Conservation (phyloP, 148 eudicot genomes). For the Rhododendron ferrugineum region DNA sequence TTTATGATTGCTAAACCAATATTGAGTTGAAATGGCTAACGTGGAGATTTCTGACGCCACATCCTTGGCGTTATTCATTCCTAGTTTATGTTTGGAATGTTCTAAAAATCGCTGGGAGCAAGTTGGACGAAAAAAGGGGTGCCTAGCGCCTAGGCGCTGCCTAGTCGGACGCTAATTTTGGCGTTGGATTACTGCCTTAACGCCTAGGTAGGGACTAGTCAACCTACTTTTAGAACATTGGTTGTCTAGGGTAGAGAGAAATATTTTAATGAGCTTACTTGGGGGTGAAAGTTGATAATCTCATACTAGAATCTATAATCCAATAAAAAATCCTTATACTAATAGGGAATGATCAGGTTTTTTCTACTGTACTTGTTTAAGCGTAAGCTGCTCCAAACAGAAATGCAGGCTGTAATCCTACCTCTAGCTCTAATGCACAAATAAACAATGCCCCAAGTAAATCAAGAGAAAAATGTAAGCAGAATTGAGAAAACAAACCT, state of each 20-base stretch:
- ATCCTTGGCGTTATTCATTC: background rate
- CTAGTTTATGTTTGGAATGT: no score
- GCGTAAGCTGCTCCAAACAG: background rate
- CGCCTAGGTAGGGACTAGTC: no score
- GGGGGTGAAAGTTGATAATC: background rate
- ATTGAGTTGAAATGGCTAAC: background rate
- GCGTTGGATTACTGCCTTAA: no score
- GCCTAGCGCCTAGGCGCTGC: no score
- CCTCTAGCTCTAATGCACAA: background rate
- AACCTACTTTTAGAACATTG: background rate
- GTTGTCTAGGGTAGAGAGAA: background rate
- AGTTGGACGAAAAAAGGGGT: no score
- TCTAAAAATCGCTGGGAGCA: no score
- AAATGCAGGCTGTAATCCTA: no score
- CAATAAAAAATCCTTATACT: background rate
- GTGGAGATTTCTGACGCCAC: background rate
- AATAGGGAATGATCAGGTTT: background rate
- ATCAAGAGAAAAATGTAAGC: background rate
- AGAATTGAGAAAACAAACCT: slow-evolving; percentile 33
- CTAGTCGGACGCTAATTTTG: no score
- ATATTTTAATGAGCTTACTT: background rate
- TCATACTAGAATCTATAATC: background rate
- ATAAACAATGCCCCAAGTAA: background rate
- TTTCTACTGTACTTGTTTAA: background rate
- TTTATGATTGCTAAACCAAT: background rate